Evolutionary conservation across 768 basidiomycete genomes (phyloP), one percentile per base, ranked within the genome.

Genomic region (Suillus bovinus): DNA sequence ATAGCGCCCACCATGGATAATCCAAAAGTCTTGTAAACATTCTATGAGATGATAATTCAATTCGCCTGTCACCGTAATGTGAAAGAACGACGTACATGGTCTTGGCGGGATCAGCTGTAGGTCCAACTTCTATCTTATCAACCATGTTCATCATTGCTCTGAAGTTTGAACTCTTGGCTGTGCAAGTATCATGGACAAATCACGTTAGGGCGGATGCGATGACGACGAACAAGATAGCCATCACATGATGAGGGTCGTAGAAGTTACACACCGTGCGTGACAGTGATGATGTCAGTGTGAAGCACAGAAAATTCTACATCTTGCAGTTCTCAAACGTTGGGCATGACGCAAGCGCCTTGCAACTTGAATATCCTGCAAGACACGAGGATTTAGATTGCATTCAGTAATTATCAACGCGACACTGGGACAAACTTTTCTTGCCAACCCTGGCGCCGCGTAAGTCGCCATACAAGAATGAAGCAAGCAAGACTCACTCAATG

Each of bases 231-330:
- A 38, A 24, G 5, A 27, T 10, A 0, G n/a, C 5, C n/a, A 33
- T 53, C 52, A 60, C 59, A 38, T 20, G 10, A 8, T 33, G 20
- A 31, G 59, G 49, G 39, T 65, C 64, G 1, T 13, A n/a, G 41
- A 69, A 65, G 47, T 69, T 67, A 69, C 68, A 69, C 17, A n/a
- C n/a, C n/a, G n/a, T n/a, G n/a, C n/a, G n/a, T n/a, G n/a, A 63
- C 58, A 3, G 20, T 27, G 20, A 69, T 38, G n/a, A 70, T 67
- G 29, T 69, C 68, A 0, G 54, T 24, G 53, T 69, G 68, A 16
- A 69, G 61, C n/a, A 67, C 60, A 69, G 41, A 52, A 66, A 69
- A 8, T 27, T 27, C 49, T 7, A 17, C 7, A 14, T 13, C 14
- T 5, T 47, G 13, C 5, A 24, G 7, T n/a, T n/a, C 8, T 44